Evolutionary conservation across 441 rosid genomes (phyloP), one percentile per base, ranked within the genome.

Genomic region (Geranium incanum): DNA sequence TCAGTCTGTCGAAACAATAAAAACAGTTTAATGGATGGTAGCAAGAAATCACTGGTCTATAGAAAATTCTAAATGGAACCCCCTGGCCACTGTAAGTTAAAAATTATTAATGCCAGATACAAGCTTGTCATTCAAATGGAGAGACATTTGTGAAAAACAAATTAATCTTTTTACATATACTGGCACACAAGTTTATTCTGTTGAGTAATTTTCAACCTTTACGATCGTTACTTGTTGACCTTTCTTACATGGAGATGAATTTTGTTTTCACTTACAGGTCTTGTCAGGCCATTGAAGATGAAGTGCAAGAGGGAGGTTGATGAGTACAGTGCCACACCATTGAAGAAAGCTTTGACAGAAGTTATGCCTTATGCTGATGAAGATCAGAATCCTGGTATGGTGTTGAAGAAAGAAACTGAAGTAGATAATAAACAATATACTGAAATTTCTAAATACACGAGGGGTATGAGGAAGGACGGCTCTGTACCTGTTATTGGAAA

Each of bases 401-500:
- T 63, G 39, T 28, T 33, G 67, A 63, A n/a, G 39, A 63, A 63
- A 37, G 38, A 63, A 63, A 63, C 11, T 28, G 67, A 63, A 28
- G 33, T 63, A 4, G 37, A 33, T 63, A 23, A 63, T 63, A 63
- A 23, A 63, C 67, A 63, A 63, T 12, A 28, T 63, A 28, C 9
- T 63, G 67, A 63, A 63, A 63, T 39, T 63, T 63, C 67, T 28
- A 63, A 63, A 33, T 37, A 28, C 33, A 28, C 67, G 38, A 28
- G 67, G 18, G 37, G 67, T 36, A 6, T 23, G 39, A 38, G 37
- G 67, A 63, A 63, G 67, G 67, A 63, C 37, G 37, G 16, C 38
- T 63, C 36, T n/a, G 67, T 63, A 63, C 67, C 67, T 28, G 15
- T 36, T 28, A 63, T 63, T 63, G 67, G 67, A 36, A 63, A 63